Base-by-base conservation (phyloP, 768 basidiomycete species). In the Polyporus arcularius region DNA sequence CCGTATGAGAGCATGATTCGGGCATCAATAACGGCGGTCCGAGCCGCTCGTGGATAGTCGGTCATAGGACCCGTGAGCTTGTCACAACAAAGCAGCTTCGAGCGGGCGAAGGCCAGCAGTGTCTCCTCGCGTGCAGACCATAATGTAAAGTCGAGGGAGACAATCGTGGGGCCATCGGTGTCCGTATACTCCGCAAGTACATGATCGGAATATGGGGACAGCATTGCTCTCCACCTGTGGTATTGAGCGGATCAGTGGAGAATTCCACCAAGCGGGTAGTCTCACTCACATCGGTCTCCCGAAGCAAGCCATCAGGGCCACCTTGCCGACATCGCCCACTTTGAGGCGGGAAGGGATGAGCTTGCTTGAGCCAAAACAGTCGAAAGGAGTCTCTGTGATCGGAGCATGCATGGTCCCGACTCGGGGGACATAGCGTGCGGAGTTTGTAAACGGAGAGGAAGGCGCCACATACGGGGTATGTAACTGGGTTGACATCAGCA, bases 1-100 rank as follows among this genome's bases (percentile, higher is more conserved):
- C 63, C 65, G 39, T 32, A 69, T 43, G 63, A 61, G 15, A 71
- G 63, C 32, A 42, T 35, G n/a, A 66, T 21, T 14, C 56, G 64
- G 14, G 63, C 56, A 42, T 68, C 66, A 7, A 57, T 9, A 26
- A 53, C n/a, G n/a, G 58, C 58, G 21, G 43, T 30, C 30, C 28
- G 30, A 6, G 41, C 21, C 21, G 38, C 54, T 15, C 38, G 38
- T 11, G 46, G 21, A n/a, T 15, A 9, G 1, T 18, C 38, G 11
- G 32, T 15, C 28, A 11, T 21, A 16, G 4, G 14, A 14, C 11
- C 41, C 4, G 16, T 7, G 8, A 53, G 28, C 6, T 32, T 12
- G n/a, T 42, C 35, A 12, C 31, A 28, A 32, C 51, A 14, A 4
- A 43, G 30, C 9, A 59, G 50, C 41, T 60, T 60, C n/a, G 52